A percentile compares a stretch with the other conserved stretches of the same genome.
These are phyloP conservation scores for Sedum album DNA, from an alignment of 164 flowering plant genomes.

Conservation along the genomic window DNA sequence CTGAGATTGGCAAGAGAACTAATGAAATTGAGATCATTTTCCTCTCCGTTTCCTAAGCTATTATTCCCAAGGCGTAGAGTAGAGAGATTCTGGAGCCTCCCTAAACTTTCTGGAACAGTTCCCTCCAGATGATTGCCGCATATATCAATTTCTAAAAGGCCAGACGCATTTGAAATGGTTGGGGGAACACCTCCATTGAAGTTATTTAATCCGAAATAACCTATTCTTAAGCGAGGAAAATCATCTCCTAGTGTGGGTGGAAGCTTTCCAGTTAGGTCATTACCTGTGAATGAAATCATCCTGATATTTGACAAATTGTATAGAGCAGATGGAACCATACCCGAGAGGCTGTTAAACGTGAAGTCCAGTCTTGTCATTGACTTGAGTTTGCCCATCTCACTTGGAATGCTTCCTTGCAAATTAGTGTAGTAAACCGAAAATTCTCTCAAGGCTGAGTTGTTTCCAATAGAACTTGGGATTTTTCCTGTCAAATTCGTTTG, in stretches of 20 bases:
- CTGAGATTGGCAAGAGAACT: slow-evolving; percentile 17
- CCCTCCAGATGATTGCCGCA: slow-evolving; percentile 18
- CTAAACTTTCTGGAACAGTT: slow-evolving; percentile 11
- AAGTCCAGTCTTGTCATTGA: background rate
- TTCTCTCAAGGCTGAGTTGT: background rate
- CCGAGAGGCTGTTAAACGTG: background rate
- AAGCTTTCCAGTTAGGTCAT: background rate
- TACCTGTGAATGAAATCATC: background rate
- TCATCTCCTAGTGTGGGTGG: too few relatives aligned
- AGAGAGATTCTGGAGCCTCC: slow-evolving; percentile 9
- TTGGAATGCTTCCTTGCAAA: background rate
- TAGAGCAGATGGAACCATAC: background rate
- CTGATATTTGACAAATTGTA: background rate
- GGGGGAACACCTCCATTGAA: slow-evolving; percentile 21
- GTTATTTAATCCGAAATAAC: background rate
- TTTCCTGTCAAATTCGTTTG: background rate
- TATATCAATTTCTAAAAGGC: background rate
- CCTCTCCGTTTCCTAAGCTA: slow-evolving; percentile 15
- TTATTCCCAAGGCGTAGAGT: background rate
- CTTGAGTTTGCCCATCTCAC: background rate
- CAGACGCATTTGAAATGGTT: slow-evolving; percentile 21
- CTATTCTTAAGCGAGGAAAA: too few relatives aligned
- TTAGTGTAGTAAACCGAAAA: background rate
- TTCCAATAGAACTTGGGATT: slow-evolving; percentile 1
- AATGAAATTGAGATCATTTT: slow-evolving; percentile 24